These are phyloP conservation scores for Eruca vesicaria DNA, from an alignment of 441 rosid genomes.

Conservation along the genomic window DNA sequence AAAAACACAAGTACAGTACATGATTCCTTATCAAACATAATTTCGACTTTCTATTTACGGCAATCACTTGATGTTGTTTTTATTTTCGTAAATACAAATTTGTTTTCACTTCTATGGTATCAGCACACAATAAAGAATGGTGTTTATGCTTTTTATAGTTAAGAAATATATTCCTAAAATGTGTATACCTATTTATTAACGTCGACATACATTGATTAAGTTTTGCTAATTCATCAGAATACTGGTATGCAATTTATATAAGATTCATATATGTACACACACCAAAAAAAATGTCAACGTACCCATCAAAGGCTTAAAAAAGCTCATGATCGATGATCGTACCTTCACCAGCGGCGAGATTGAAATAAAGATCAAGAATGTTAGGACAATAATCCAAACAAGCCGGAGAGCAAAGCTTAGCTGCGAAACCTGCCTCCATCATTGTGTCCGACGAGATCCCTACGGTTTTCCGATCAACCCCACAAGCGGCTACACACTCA, in stretches of 20 bases:
- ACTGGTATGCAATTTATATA: not conserved
- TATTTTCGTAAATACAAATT: not conserved
- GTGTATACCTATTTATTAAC: not conserved
- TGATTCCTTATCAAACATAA: not conserved
- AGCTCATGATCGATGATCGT: not conserved
- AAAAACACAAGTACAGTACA: not conserved
- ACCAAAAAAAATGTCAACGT: not conserved
- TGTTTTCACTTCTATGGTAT: not conserved
- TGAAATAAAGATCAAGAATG: constrained; percentile 90
- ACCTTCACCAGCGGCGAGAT: constrained; percentile 98
- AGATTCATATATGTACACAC: not conserved
- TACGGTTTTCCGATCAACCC: constrained; percentile 70
- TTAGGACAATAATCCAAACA: constrained; percentile 82
- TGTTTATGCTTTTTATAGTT: not conserved
- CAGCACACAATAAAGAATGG: not conserved
- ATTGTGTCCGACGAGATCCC: constrained; percentile 94
- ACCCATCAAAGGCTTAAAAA: not conserved
- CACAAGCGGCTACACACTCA: constrained; percentile 74
- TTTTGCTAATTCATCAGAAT: not conserved
- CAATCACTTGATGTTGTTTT: not conserved
- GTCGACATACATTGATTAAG: not conserved
- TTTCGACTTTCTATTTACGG: not conserved
- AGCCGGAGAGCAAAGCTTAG: constrained; percentile 77
- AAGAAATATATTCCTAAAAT: not conserved
- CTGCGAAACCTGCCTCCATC: constrained; percentile 71